Percentiles rank a stretch among this genome's conserved stretches.
Evolutionary conservation across 768 basidiomycete genomes (phyloP).

Genomic region (Zangia roseola): DNA sequence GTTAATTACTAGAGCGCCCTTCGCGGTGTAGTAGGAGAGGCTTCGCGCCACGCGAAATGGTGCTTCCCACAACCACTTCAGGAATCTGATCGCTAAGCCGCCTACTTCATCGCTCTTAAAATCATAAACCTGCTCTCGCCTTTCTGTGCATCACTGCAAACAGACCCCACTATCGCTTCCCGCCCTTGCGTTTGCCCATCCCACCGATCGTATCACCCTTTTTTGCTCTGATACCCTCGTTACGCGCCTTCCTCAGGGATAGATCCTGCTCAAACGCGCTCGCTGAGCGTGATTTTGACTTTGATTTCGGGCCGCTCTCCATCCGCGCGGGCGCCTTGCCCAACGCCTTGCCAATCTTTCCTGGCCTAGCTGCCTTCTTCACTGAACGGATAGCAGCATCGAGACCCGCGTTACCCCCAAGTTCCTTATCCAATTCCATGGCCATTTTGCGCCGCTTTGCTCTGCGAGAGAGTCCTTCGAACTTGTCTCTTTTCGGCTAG

Average conservation of each 20-base stretch:
- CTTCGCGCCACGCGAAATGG: conserved; percentile 29
- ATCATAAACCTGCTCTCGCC: background rate
- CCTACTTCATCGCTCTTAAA: background rate
- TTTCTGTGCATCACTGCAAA: background rate
- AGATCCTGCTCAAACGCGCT: conserved; percentile 62
- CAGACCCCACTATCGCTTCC: conserved; percentile 28
- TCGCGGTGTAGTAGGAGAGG: conserved; percentile 18
- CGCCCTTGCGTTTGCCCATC: conserved; percentile 49
- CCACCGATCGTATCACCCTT: conserved; percentile 57
- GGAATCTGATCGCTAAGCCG: background rate
- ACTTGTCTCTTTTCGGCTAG: conserved; percentile 75
- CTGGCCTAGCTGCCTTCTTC: conserved; percentile 73
- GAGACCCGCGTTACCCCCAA: conserved; percentile 51
- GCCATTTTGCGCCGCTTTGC: conserved; percentile 88
- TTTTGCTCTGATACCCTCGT: conserved; percentile 67
- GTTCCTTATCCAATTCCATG: conserved; percentile 72
- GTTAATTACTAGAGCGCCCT: conserved; percentile 16
- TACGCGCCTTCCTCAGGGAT: conserved; percentile 39
- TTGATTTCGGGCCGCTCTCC: conserved; percentile 34
- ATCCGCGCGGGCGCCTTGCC: conserved; percentile 32
- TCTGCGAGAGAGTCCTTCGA: conserved; percentile 81
- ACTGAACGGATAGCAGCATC: conserved; percentile 82
- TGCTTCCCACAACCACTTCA: conserved; percentile 23
- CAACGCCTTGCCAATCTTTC: conserved; percentile 68
- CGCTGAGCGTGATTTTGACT: conserved; percentile 30